Conservation (phyloP, 352 stramenopile species). For the Phytophthora hybrid region DNA sequence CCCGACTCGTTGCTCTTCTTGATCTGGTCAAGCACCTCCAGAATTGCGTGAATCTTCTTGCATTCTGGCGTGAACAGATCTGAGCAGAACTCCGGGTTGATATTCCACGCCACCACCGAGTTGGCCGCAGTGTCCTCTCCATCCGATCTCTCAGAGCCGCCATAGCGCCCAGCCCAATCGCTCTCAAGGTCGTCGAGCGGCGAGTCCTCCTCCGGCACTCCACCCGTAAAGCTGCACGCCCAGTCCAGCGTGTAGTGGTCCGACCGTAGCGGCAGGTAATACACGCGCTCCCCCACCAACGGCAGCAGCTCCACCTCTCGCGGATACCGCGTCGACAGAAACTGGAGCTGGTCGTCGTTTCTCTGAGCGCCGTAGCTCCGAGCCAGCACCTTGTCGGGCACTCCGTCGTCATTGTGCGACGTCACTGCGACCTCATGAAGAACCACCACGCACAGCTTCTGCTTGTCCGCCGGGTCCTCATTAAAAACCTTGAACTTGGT, state of each 20-base stretch:
- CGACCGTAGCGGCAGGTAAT: conserved; percentile 65
- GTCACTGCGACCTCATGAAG: conserved; percentile 24
- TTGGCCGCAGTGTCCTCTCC: too few relatives aligned
- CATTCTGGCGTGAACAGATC: conserved; percentile 37
- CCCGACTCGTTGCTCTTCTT: conserved; percentile 14
- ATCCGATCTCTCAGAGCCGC: background rate
- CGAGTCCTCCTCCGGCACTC: conserved; percentile 37
- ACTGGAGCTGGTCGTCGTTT: conserved; percentile 37
- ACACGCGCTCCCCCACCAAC: conserved; percentile 51
- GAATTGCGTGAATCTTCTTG: conserved; percentile 33
- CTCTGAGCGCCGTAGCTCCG: background rate
- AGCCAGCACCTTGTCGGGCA: conserved; percentile 28
- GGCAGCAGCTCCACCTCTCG: conserved; percentile 61
- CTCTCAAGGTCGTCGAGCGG: conserved; percentile 41
- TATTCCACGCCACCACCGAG: conserved; percentile 33
- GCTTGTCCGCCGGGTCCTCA: conserved; percentile 14
- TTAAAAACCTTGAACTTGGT: conserved; percentile 41
- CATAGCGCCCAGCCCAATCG: conserved; percentile 22
- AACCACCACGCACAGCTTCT: conserved; percentile 27
- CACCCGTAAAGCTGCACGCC: conserved; percentile 43
- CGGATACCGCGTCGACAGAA: conserved; percentile 43
- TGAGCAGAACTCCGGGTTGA: conserved; percentile 26
- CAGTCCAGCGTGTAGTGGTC: conserved; percentile 65
- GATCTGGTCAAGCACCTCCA: conserved; percentile 35
- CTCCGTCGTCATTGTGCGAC: conserved; percentile 4